A percentile compares a stretch with the other conserved stretches of the same genome.
Conservation (phyloP, 2,329 filamentous ascomycete species). For the Zymoseptoria crescenta region DNA sequence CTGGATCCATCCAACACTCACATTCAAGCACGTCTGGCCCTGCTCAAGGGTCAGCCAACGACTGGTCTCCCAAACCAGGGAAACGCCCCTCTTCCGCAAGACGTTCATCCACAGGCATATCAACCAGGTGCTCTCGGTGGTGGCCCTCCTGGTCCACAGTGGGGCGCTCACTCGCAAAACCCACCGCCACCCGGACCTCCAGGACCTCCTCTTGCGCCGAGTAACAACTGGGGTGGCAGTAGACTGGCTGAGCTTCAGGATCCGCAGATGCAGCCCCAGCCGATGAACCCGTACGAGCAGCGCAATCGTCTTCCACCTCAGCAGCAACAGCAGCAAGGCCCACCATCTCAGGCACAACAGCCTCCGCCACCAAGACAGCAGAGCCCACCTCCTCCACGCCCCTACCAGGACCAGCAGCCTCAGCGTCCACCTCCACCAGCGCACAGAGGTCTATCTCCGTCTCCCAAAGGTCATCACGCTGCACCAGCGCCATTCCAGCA, state of each 20-base stretch:
- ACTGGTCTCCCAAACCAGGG: conserved; percentile 64
- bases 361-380: conserved; percentile 19
- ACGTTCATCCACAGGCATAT: conserved; percentile 92
- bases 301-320: conserved; percentile 61
- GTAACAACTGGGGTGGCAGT: conserved; percentile 56
- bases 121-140: conserved; percentile 68
- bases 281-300: conserved; percentile 71
- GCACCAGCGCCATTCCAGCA: conserved; percentile 46
- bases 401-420: conserved; percentile 33
- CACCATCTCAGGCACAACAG: conserved; percentile 35
- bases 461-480: conserved; percentile 51
- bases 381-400: conserved; percentile 53
- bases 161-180: conserved; percentile 67
- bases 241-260: conserved; percentile 71
- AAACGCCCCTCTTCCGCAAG: conserved; percentile 80
- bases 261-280: conserved; percentile 54
- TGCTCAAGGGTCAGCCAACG: conserved; percentile 68
- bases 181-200: conserved; percentile 58
- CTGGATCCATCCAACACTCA: conserved; percentile 88
- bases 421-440: conserved; percentile 39
- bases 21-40: conserved; percentile 87
- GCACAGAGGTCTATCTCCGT: conserved; percentile 49
- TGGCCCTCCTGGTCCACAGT: conserved; percentile 78
- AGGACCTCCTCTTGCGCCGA: conserved; percentile 42
- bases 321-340: conserved; percentile 53